Conservation (phyloP, 441 rosid genomes). For the Eugenia klotzschiana region DNA sequence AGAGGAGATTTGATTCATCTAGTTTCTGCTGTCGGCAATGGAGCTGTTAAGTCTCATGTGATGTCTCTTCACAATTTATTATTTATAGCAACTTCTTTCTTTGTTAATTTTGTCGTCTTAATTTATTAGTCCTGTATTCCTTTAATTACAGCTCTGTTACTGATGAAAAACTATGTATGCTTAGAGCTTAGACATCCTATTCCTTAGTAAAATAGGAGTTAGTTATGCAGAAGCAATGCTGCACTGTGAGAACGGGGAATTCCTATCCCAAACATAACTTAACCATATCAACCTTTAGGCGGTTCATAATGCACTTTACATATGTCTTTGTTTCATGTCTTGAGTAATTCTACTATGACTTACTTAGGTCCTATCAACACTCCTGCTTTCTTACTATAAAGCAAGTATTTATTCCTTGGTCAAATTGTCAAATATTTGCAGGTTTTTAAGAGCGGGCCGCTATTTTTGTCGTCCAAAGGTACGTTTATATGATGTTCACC, state of each 20-base stretch:
- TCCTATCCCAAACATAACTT: neutral
- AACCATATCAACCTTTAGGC: neutral
- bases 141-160: neutral
- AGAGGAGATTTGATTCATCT: neutral
- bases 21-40: neutral
- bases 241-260: neutral
- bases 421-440: slow-evolving; percentile 16
- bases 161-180: neutral
- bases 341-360: neutral
- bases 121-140: neutral
- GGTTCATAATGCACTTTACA: neutral
- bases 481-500: neutral
- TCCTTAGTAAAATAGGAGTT: neutral
- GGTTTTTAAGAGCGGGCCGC: slow-evolving; percentile 91
- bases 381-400: neutral
- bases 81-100: neutral
- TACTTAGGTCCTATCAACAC: neutral
- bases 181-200: neutral
- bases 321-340: neutral
- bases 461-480: slow-evolving; percentile 93
- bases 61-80: neutral
- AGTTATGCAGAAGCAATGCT: neutral
- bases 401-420: neutral
- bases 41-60: neutral
- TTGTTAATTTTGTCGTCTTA: neutral